A percentile compares a stretch with the other conserved stretches of the same genome.
phyloP scores from a whole-genome alignment of 768 basidiomycete species.

The Leccinum arenicola region DNA sequence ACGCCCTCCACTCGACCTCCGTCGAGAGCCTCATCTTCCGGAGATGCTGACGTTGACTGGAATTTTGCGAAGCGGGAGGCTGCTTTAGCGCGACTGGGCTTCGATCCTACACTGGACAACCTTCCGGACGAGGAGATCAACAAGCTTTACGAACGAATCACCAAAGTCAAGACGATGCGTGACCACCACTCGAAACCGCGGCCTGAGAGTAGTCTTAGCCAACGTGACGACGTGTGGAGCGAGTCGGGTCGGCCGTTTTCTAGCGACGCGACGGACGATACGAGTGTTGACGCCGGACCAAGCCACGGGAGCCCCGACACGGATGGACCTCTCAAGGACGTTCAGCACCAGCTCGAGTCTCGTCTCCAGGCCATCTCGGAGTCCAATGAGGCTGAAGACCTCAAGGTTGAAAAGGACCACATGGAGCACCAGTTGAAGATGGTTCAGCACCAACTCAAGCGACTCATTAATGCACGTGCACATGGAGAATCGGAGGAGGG shows the following conservation, averaged over 20 bases:
- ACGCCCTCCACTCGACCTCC: slow-evolving; percentile 68
- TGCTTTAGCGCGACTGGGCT: slow-evolving; percentile 78
- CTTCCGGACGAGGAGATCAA: slow-evolving; percentile 94
- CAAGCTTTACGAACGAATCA: slow-evolving; percentile 91
- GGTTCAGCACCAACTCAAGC: slow-evolving; percentile 79
- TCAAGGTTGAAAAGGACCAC: slow-evolving; percentile 88
- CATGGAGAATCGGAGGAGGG: slow-evolving; percentile 72
- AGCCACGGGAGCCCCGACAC: slow-evolving; percentile 64
- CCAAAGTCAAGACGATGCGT: slow-evolving; percentile 85
- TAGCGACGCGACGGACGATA: slow-evolving; percentile 85
- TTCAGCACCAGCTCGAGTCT: slow-evolving; percentile 73
- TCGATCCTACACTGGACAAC: slow-evolving; percentile 88
- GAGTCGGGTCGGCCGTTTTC: slow-evolving; percentile 78
- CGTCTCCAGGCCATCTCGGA: slow-evolving; percentile 60
- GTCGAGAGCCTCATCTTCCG: slow-evolving; percentile 68
- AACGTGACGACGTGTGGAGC: slow-evolving; percentile 87
- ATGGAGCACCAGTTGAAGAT: slow-evolving; percentile 86
- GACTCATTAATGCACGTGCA: slow-evolving; percentile 71
- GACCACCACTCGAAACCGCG: slow-evolving; percentile 78
- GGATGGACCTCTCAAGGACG: slow-evolving; percentile 62
- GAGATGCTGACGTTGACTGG: slow-evolving; percentile 85
- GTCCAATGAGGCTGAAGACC: slow-evolving; percentile 76
- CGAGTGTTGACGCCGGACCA: slow-evolving; percentile 68
- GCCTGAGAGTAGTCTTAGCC: slow-evolving; percentile 86
- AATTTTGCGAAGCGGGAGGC: slow-evolving; percentile 96